These are phyloP conservation scores for Pseudogymnoascus destructans DNA, from an alignment of 2,329 filamentous ascomycete genomes.

Conservation along the genomic window DNA sequence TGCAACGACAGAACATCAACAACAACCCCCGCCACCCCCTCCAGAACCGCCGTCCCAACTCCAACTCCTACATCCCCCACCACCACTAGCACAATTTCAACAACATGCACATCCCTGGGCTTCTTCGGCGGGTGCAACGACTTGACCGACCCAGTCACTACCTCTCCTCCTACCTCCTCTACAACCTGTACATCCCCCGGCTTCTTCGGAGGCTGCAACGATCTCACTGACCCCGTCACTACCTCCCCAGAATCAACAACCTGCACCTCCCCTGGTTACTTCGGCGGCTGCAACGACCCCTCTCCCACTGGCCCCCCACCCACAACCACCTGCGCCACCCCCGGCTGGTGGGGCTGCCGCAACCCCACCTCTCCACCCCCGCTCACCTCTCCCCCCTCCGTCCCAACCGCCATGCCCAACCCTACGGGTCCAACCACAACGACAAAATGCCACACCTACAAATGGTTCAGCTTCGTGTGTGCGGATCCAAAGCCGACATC, in stretches of 20 bases:
- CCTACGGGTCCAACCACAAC: constrained; percentile 17
- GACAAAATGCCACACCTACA: constrained; percentile 20
- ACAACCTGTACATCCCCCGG: constrained; percentile 25
- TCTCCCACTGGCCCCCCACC: constrained; percentile 24
- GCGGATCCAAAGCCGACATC: constrained; percentile 19
- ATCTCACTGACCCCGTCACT: constrained; percentile 31
- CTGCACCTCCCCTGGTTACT: constrained; percentile 33
- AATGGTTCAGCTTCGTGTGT: constrained; percentile 23
- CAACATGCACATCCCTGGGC: constrained; percentile 30
- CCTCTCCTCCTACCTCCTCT: background rate
- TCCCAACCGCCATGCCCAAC: constrained; percentile 15
- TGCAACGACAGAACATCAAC: constrained; percentile 37
- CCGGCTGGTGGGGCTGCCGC: constrained; percentile 46
- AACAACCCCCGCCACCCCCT: constrained; percentile 26
- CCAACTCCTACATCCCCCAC: constrained; percentile 20
- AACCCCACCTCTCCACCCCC: constrained; percentile 28
- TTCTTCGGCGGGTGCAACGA: constrained; percentile 38
- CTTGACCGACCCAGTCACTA: constrained; percentile 28
- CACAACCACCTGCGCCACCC: constrained; percentile 34
- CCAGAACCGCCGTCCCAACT: constrained; percentile 20
- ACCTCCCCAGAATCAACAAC: constrained; percentile 30
- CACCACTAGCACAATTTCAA: constrained; percentile 19
- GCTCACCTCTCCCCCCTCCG: constrained; percentile 26
- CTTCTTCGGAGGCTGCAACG: constrained; percentile 35
- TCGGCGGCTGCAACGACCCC: constrained; percentile 36